Percentiles rank a stretch among this genome's conserved stretches.
Conservation (phyloP, 2,329 filamentous ascomycete species). For the Talaromyces sp. region DNA sequence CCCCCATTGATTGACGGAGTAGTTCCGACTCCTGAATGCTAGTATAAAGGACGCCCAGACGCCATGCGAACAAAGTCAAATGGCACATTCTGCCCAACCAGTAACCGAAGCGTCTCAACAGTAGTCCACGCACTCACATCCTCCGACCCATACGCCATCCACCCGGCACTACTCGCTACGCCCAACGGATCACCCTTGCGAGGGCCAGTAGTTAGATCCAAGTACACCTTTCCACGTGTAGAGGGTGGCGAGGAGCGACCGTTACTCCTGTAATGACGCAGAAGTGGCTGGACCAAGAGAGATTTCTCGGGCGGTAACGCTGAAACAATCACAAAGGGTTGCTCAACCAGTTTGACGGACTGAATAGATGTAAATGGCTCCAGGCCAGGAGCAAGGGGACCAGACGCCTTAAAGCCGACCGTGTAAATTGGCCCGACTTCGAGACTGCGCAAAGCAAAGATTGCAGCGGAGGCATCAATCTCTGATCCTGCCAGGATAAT, state of each 20-base stretch:
- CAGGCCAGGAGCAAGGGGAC: slow-evolving; percentile 65
- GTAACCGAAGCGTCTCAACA: slow-evolving; percentile 74
- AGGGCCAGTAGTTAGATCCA: slow-evolving; percentile 73
- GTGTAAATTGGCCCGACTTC: slow-evolving; percentile 80
- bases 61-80: slow-evolving; percentile 85
- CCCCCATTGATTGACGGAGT: too few relatives aligned
- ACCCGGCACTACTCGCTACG: slow-evolving; percentile 73
- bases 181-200: slow-evolving; percentile 69
- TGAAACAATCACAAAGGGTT: slow-evolving; percentile 80
- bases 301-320: slow-evolving; percentile 78
- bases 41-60: slow-evolving; percentile 59
- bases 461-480: slow-evolving; percentile 74
- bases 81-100: slow-evolving; percentile 84
- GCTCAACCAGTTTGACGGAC: slow-evolving; percentile 76
- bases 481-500: slow-evolving; percentile 73
- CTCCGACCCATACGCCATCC: slow-evolving; percentile 75
- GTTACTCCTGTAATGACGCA: slow-evolving; percentile 67
- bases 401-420: slow-evolving; percentile 71
- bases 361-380: slow-evolving; percentile 70
- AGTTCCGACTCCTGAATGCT: too few relatives aligned
- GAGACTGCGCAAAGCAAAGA: slow-evolving; percentile 77
- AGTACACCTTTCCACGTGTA: slow-evolving; percentile 68
- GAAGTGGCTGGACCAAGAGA: slow-evolving; percentile 73
- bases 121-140: slow-evolving; percentile 84
- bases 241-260: slow-evolving; percentile 40